Evolutionary conservation across 2,329 filamentous ascomycete species (phyloP), one percentile per base, ranked within the genome.

Genomic region (Monascus ruber): DNA sequence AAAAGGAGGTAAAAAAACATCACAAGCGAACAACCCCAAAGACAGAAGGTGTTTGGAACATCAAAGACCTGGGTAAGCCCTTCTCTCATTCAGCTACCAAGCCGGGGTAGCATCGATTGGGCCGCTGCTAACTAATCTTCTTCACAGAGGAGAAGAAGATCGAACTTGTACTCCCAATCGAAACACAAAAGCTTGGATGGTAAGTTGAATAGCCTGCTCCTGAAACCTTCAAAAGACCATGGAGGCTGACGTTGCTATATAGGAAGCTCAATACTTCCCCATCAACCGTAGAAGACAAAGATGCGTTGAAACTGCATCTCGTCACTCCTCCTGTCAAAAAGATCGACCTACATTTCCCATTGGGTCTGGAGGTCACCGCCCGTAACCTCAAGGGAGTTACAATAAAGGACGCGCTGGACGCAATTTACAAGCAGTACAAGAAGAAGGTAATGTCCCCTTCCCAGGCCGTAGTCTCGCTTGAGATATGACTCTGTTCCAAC

Each of bases 231-330:
- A 8, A 35, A 28, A 26, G 31, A 26, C 26, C 34, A 39, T 35
- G n/a, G 26, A n/a, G 2, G 17, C 17, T 17, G 17, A 17, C 9
- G 34, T 10, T 35, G 17, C 10, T 32, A 24, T 17, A 27, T 51
- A 95, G 88, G 89, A 94, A 91, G 70, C 81, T 96, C 61, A 96
- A 96, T 76, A 84, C 81, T 39, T 89, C 87, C 29, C 76, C 86
- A 33, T 68, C 71, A 44, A 75, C 76, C 31, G 64, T 95, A 37
- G 88, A 95, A 26, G 89, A 95, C 52, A 82, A 83, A 55, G 79
- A 88, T 26, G 76, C 83, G 46, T 78, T 96, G 51, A 88, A 88
- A 70, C 79, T 88, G 63, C 70, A 73, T 45, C 78, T 96, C 51
- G 81, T 84, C 53, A 80, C 69, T 44, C 89, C 89, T 35, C 80